Percentiles rank a stretch among this genome's conserved stretches.
phyloP scores from a whole-genome alignment of 768 basidiomycete genomes.

The Heimioporus sp. region DNA sequence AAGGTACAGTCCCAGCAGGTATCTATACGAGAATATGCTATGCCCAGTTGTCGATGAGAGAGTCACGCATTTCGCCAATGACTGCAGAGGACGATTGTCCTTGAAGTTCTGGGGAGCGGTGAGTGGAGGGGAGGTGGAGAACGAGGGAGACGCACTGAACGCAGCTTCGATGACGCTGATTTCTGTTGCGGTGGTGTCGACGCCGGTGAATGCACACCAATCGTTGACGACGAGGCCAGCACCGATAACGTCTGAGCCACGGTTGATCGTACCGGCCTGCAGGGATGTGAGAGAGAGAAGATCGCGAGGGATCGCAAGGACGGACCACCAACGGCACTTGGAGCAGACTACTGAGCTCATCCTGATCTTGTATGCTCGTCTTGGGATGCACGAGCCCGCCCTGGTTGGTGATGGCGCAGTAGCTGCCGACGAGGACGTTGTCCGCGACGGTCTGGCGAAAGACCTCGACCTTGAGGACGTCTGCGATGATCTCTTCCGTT shows the following conservation, averaged over 20 bases:
- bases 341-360: slow-evolving; percentile 90
- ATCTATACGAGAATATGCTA: slow-evolving; percentile 28
- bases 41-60: slow-evolving; percentile 91
- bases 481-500: slow-evolving; percentile 99
- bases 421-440: slow-evolving; percentile 95
- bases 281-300: neutral
- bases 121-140: neutral
- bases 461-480: slow-evolving; percentile 98
- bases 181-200: slow-evolving; percentile 99
- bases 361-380: slow-evolving; percentile 95
- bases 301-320: slow-evolving; percentile 17
- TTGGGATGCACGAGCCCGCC: slow-evolving; percentile 98
- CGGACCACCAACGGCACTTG: slow-evolving; percentile 93
- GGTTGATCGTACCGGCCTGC: slow-evolving; percentile 96
- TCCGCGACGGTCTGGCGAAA: slow-evolving; percentile 97
- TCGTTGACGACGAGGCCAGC: slow-evolving; percentile 98
- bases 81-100: slow-evolving; percentile 80
- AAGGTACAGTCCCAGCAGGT: slow-evolving; percentile 11
- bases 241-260: slow-evolving; percentile 97
- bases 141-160: slow-evolving; percentile 69
- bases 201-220: slow-evolving; percentile 99
- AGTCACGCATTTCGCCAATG: slow-evolving; percentile 90
- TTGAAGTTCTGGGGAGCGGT: slow-evolving; percentile 64
- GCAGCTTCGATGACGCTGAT: slow-evolving; percentile 97
- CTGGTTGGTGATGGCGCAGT: slow-evolving; percentile 94